Percentiles rank a stretch among this genome's conserved stretches.
phyloP scores from a whole-genome alignment of 208 protist genomes.

The Porcisia deanei region DNA sequence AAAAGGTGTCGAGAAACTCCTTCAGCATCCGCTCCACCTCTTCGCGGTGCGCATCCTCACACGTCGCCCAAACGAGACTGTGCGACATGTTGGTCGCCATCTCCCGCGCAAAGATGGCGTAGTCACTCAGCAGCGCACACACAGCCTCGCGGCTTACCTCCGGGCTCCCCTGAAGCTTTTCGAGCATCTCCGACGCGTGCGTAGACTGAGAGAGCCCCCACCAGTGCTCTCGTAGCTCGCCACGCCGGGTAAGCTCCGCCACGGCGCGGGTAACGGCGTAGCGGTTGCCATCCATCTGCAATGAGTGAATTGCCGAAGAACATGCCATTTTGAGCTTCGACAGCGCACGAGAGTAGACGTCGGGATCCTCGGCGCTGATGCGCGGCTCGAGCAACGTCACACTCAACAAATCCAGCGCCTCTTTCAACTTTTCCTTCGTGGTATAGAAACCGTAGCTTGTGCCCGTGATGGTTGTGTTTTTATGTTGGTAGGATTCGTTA shows the following conservation, averaged over 20 bases:
- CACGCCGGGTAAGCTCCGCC: slow-evolving; percentile 60
- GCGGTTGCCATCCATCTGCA: slow-evolving; percentile 73
- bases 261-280: slow-evolving; percentile 70
- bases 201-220: slow-evolving; percentile 70
- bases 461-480: slow-evolving; percentile 61
- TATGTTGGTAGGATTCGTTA: slow-evolving; percentile 70
- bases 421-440: slow-evolving; percentile 74
- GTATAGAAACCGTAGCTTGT: slow-evolving; percentile 86
- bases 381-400: slow-evolving; percentile 73
- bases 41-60: slow-evolving; percentile 55
- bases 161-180: slow-evolving; percentile 61
- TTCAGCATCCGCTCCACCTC: slow-evolving; percentile 61
- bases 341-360: slow-evolving; percentile 74
- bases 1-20: slow-evolving; percentile 47
- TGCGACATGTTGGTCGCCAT: slow-evolving; percentile 51
- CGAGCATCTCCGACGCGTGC: slow-evolving; percentile 64
- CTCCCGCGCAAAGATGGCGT: slow-evolving; percentile 36
- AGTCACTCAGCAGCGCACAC: slow-evolving; percentile 39
- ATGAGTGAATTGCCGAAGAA: slow-evolving; percentile 59
- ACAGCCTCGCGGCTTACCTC: slow-evolving; percentile 35
- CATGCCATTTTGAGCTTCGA: slow-evolving; percentile 73
- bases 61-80: slow-evolving; percentile 83
- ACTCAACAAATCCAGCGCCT: slow-evolving; percentile 75
- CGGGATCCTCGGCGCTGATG: slow-evolving; percentile 49
- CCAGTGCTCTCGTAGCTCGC: slow-evolving; percentile 71